A percentile compares a stretch with the other conserved stretches of the same genome.
phyloP scores from a whole-genome alignment of 2,329 filamentous ascomycete species.

The Chaetomiaceae sp. region DNA sequence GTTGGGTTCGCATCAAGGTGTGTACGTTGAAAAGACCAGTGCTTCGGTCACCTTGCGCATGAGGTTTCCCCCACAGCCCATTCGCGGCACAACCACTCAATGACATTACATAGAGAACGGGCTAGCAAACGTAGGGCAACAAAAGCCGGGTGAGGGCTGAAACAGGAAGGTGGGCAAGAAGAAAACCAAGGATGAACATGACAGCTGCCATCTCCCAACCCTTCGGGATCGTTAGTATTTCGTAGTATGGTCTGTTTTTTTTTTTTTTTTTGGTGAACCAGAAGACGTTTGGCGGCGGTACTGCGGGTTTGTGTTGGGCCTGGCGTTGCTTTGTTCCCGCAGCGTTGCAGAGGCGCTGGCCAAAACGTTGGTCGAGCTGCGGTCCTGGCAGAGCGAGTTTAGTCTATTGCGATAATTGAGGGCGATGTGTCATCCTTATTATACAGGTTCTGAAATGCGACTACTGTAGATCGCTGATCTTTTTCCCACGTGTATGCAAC shows the following conservation, averaged over 20 bases:
- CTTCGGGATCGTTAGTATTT: no score
- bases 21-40: not conserved
- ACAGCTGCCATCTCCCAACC: not conserved
- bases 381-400: no score
- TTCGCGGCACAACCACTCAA: not conserved
- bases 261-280: not conserved
- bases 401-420: no score
- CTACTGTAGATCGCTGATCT: no score
- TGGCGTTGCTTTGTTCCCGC: no score
- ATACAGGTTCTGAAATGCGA: no score
- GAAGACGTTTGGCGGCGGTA: not conserved
- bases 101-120: not conserved
- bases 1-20: not conserved
- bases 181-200: not conserved
- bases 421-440: no score
- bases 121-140: no score
- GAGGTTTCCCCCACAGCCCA: not conserved
- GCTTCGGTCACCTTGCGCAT: not conserved
- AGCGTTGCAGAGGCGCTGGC: no score
- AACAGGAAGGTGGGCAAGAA: constrained; percentile 11
- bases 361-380: no score
- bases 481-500: not conserved
- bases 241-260: not conserved
- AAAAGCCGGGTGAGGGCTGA: not conserved
- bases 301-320: no score